Conservation (phyloP, 2,329 filamentous ascomycete genomes). For the Diplodia seriata region DNA sequence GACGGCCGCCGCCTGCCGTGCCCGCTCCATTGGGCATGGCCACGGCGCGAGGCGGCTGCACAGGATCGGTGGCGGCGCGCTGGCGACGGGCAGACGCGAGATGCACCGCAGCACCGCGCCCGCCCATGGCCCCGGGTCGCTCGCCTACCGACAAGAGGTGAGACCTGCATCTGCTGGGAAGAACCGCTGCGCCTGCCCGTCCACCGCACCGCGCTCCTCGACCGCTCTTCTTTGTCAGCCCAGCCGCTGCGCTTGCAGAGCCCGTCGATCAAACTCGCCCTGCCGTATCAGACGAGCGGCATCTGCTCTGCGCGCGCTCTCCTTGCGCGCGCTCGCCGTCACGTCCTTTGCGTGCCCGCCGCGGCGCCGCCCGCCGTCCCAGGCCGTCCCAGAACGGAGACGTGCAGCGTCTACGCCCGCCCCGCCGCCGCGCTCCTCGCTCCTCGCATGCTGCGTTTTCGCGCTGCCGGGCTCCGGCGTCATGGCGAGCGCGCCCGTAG, state of each 20-base stretch:
- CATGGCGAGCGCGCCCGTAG: constrained; percentile 6
- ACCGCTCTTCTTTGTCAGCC: constrained; percentile 32
- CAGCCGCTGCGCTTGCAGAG: neutral
- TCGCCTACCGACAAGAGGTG: constrained; percentile 33
- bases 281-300: neutral
- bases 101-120: constrained; percentile 30
- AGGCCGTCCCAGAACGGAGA: constrained; percentile 11
- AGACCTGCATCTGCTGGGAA: constrained; percentile 31
- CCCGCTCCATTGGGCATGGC: constrained; percentile 30
- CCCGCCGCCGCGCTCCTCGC: neutral
- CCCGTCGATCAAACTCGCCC: constrained; percentile 22
- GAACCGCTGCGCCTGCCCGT: constrained; percentile 18
- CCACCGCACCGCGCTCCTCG: neutral
- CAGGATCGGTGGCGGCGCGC: constrained; percentile 29
- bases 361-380: constrained; percentile 6
- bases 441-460: constrained; percentile 28
- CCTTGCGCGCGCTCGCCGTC: neutral
- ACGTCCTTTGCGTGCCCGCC: neutral
- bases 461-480: constrained; percentile 23
- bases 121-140: constrained; percentile 32
- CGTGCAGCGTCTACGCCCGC: constrained; percentile 10
- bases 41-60: constrained; percentile 29
- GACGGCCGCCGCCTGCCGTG: constrained; percentile 30
- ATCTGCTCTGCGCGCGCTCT: neutral
- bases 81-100: constrained; percentile 29